These are phyloP conservation scores for Penicillium sp. DNA, from an alignment of 2,329 filamentous ascomycete genomes.

Conservation along the genomic window DNA sequence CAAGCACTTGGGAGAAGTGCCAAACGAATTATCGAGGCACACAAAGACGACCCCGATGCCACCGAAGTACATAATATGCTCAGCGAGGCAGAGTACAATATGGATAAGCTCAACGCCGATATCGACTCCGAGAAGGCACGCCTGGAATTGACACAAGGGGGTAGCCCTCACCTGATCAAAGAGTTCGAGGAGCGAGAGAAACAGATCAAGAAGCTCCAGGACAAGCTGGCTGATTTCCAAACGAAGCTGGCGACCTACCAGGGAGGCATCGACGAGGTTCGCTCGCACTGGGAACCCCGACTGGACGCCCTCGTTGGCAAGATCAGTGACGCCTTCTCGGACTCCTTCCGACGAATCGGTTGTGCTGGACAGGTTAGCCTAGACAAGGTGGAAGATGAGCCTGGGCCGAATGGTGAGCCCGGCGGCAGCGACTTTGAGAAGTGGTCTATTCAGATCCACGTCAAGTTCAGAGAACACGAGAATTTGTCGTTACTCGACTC, in stretches of 20 bases:
- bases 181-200: constrained; percentile 72
- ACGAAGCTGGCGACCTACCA: constrained; percentile 56
- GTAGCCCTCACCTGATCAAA: constrained; percentile 70
- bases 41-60: constrained; percentile 24
- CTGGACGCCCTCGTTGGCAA: constrained; percentile 73
- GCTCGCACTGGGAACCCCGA: constrained; percentile 75
- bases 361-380: constrained; percentile 89
- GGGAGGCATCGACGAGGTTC: constrained; percentile 62
- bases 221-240: constrained; percentile 57
- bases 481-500: constrained; percentile 80
- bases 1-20: constrained; percentile 18
- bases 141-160: constrained; percentile 75
- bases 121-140: constrained; percentile 72
- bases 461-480: constrained; percentile 90
- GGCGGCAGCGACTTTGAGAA: constrained; percentile 76
- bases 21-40: constrained; percentile 9
- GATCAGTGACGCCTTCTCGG: constrained; percentile 87
- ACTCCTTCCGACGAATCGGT: constrained; percentile 91
- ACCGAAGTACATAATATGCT: constrained; percentile 45
- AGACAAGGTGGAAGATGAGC: constrained; percentile 62
- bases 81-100: constrained; percentile 46
- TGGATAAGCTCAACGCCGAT: constrained; percentile 67
- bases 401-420: constrained; percentile 30
- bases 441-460: constrained; percentile 91
- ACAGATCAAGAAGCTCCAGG: constrained; percentile 66